Base-by-base conservation (phyloP, 108 stramenopile species). In the Cyclostephanos invisitatus region DNA sequence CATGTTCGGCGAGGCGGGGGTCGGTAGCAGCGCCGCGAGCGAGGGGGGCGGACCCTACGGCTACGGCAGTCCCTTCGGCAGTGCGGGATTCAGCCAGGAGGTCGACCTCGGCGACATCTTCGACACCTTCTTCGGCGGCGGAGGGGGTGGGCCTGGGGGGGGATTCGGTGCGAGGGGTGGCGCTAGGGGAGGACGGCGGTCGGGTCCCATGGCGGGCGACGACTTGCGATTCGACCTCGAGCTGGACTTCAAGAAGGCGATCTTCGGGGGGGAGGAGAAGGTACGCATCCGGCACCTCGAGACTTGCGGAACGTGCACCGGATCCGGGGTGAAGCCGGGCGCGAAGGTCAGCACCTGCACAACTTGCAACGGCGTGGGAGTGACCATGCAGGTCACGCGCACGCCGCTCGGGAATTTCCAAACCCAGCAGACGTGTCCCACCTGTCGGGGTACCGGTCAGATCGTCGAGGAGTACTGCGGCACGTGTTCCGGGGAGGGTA, bases 361-460 rank as follows among this genome's bases (percentile, higher is more conserved):
- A 22, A 81, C 84, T 42, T 98, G 98, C 80, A 81, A 85, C 53
- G 98, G 98, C 21, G 65, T 68, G 28, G 98, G 98, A 47, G 94
- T 96, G 28, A 95, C 94, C 14, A 93, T 93, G 68, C 94, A 96
- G 73, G 94, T 97, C 24, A 94, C 95, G 21, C 88, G 96, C 35
- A 97, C 98, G 64, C 98, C 98, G 9, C 81, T 98, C 32, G 98
- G 98, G 14, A 91, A 93, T 68, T 97, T 98, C 86, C 96, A 97
- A 80, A 96, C 96, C 44, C 96, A 96, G 77, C 92, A 95, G 73
- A 89, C 93, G 12, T 98, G 98, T 82, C 75, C 96, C n/a, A 74
- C 83, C 18, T 98, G 98, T 75, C 90, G 96, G 44, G 98, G 98
- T 46, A 86, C 92, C 8, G 98, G 98, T 38, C 85, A 96, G 85